Conservation (phyloP, 352 stramenopile species). For the Discostella stelligera region DNA sequence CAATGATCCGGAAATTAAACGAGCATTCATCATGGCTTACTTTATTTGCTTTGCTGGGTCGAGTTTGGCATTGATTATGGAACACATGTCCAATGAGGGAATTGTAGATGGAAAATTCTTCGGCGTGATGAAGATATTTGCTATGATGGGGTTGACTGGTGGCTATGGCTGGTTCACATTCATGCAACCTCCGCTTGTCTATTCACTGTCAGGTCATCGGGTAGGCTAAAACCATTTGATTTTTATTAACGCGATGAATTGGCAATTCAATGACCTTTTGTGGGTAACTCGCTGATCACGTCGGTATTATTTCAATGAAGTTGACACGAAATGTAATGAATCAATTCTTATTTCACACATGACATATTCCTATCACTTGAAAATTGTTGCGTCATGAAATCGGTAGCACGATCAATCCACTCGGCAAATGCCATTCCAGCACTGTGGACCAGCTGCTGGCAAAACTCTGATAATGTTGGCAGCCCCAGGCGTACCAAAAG, state of each 20-base stretch:
- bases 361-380: not conserved
- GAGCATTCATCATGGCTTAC: slow-evolving; percentile 61
- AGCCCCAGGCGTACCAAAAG: slow-evolving; percentile 81
- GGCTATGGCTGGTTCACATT: slow-evolving; percentile 72
- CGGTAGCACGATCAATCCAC: slow-evolving; percentile 33
- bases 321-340: too few relatives aligned
- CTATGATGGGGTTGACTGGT: slow-evolving; percentile 52
- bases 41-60: slow-evolving; percentile 62
- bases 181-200: slow-evolving; percentile 57
- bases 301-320: too few relatives aligned
- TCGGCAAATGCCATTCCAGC: slow-evolving; percentile 80
- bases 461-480: slow-evolving; percentile 84
- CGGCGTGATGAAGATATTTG: slow-evolving; percentile 55
- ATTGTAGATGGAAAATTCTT: slow-evolving; percentile 65
- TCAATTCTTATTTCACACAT: slow-evolving; percentile 1
- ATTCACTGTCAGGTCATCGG: slow-evolving; percentile 22
- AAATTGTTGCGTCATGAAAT: not conserved
- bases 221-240: too few relatives aligned
- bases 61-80: slow-evolving; percentile 50
- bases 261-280: too few relatives aligned
- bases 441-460: slow-evolving; percentile 80
- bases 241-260: too few relatives aligned
- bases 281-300: too few relatives aligned
- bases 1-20: slow-evolving; percentile 65
- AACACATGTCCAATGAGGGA: slow-evolving; percentile 56